A percentile compares a stretch with the other conserved stretches of the same genome.
phyloP scores from a whole-genome alignment of 306 rosid genomes.

The Glycine soja region DNA sequence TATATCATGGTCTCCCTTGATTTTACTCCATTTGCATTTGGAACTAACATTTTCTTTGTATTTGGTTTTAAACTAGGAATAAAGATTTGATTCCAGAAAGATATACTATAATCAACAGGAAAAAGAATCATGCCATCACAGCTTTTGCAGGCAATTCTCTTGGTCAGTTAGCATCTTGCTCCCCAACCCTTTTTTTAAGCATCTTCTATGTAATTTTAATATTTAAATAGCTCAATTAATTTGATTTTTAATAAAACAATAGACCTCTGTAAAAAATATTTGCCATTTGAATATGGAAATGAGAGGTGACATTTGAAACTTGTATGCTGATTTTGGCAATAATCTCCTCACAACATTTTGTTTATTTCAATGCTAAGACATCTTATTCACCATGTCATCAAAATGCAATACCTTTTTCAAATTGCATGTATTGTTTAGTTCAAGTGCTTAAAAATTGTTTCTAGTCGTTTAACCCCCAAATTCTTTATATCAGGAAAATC shows the following conservation, averaged over 20 bases:
- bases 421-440: neutral
- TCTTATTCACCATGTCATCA: neutral
- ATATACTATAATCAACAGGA: conserved; percentile 6
- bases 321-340: conserved; percentile 13
- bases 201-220: conserved; percentile 21
- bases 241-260: conserved; percentile 14
- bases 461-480: neutral
- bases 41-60: conserved; percentile 2
- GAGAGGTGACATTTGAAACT: conserved; percentile 6
- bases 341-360: neutral
- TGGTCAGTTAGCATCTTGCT: conserved; percentile 39
- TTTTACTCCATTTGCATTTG: conserved; percentile 3
- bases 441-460: neutral
- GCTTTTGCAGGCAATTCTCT: conserved; percentile 40
- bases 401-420: neutral
- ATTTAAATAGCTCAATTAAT: neutral
- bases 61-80: conserved; percentile 44
- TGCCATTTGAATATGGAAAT: conserved; percentile 26
- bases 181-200: neutral
- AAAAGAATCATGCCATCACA: conserved; percentile 27
- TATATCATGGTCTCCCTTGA: conserved; percentile 12
- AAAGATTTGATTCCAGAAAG: conserved; percentile 41
- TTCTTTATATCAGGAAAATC: conserved; percentile 55
- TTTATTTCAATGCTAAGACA: conserved; percentile 21
- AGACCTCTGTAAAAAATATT: neutral